phyloP scores from a whole-genome alignment of 352 stramenopile species.

The Aphanomyces euteiches region DNA sequence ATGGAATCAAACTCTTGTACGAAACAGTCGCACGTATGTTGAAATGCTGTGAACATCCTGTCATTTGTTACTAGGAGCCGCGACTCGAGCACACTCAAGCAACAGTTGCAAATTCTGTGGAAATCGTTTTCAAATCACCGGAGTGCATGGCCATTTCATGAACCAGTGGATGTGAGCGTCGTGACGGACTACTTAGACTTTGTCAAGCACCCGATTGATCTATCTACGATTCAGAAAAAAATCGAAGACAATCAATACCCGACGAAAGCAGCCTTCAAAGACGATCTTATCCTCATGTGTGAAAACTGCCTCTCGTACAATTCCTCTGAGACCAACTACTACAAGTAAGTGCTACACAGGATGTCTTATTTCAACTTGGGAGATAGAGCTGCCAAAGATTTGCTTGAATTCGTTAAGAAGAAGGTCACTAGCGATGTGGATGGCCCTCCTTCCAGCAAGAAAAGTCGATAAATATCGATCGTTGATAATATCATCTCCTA shows the following conservation, averaged over 20 bases:
- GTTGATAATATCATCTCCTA: too few relatives aligned
- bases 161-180: conserved; percentile 93
- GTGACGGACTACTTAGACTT: conserved; percentile 97
- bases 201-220: conserved; percentile 94
- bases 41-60: conserved; percentile 4
- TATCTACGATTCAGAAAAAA: conserved; percentile 76
- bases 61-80: conserved; percentile 44
- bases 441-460: not conserved
- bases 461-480: too few relatives aligned
- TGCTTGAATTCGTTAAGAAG: conserved; percentile 68
- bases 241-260: conserved; percentile 86
- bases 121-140: conserved; percentile 92
- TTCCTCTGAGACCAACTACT: conserved; percentile 92
- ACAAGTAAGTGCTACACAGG: conserved; percentile 70
- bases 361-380: not conserved
- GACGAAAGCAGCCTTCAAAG: conserved; percentile 88
- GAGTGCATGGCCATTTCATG: conserved; percentile 96
- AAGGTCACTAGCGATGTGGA: conserved; percentile 48
- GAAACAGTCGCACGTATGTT: conserved; percentile 59
- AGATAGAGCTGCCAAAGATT: conserved; percentile 64
- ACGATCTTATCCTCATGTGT: conserved; percentile 95
- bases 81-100: conserved; percentile 77
- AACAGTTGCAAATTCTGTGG: conserved; percentile 81
- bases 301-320: conserved; percentile 98
- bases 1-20: conserved; percentile 78